Percentiles rank a stretch among this genome's conserved stretches.
These are phyloP conservation scores for Yamadazyma insecticola DNA, from an alignment of 805 yeast species.

Conservation along the genomic window DNA sequence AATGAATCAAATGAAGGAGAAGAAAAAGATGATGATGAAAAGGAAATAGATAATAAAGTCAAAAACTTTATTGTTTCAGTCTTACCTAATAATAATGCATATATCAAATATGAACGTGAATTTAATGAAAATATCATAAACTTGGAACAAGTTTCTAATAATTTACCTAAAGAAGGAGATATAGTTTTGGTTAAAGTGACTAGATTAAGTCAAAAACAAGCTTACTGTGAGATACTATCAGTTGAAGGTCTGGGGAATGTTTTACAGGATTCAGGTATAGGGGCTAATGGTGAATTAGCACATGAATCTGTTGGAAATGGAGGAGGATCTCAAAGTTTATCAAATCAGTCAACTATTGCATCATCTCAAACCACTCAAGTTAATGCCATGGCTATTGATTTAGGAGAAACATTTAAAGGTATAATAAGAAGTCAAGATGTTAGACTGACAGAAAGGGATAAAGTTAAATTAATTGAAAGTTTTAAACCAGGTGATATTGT, in stretches of 20 bases:
- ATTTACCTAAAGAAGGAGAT: slow-evolving; percentile 81
- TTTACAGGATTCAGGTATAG: slow-evolving; percentile 61
- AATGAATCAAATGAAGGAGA: neutral
- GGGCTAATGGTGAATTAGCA: slow-evolving; percentile 45
- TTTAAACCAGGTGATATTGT: slow-evolving; percentile 92
- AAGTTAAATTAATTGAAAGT: slow-evolving; percentile 70
- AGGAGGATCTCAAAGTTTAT: slow-evolving; percentile 48
- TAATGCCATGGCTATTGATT: slow-evolving; percentile 49
- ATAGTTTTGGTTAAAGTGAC: slow-evolving; percentile 73
- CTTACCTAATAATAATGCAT: slow-evolving; percentile 3
- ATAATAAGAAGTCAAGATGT: slow-evolving; percentile 83
- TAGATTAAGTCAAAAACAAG: slow-evolving; percentile 63
- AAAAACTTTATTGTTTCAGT: slow-evolving; percentile 8
- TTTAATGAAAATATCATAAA: slow-evolving; percentile 1
- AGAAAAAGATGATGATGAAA: slow-evolving; percentile 8
- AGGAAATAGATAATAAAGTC: slow-evolving; percentile 5
- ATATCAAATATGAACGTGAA: neutral
- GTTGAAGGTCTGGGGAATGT: slow-evolving; percentile 61
- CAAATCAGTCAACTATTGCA: slow-evolving; percentile 31
- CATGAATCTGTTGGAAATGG: slow-evolving; percentile 40
- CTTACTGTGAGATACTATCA: slow-evolving; percentile 66
- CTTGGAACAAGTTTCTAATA: slow-evolving; percentile 27
- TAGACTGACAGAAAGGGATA: slow-evolving; percentile 86
- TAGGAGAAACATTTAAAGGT: slow-evolving; percentile 88
- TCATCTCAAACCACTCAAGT: slow-evolving; percentile 35